phyloP scores from a whole-genome alignment of 2,329 filamentous ascomycete genomes.

The Xylariales sp. region DNA sequence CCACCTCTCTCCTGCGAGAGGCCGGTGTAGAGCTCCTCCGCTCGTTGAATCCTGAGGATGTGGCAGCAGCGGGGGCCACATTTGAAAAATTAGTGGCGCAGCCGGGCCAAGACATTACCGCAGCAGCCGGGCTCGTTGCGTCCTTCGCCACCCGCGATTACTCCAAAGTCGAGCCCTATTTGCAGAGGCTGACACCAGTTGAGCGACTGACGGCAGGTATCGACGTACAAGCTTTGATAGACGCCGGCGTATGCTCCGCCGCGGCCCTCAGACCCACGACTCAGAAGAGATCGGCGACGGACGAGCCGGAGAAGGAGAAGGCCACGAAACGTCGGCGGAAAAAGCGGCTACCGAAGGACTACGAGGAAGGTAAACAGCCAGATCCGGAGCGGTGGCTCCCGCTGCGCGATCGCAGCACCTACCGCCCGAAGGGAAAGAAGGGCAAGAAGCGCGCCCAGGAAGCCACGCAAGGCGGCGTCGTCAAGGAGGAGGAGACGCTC shows the following conservation, averaged over 20 bases:
- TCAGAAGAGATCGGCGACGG: slow-evolving; percentile 62
- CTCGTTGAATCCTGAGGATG: slow-evolving; percentile 75
- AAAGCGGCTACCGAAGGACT: slow-evolving; percentile 75
- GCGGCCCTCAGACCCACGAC: slow-evolving; percentile 54
- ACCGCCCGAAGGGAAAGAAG: slow-evolving; percentile 91
- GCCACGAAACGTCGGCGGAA: slow-evolving; percentile 65
- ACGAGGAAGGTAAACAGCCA: slow-evolving; percentile 79
- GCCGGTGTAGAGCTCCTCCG: slow-evolving; percentile 86
- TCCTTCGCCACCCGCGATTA: slow-evolving; percentile 75
- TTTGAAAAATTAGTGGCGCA: slow-evolving; percentile 78
- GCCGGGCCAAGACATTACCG: slow-evolving; percentile 74
- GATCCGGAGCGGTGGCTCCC: slow-evolving; percentile 96
- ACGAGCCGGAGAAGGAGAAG: slow-evolving; percentile 54
- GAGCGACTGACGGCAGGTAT: slow-evolving; percentile 70
- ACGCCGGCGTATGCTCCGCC: slow-evolving; percentile 70
- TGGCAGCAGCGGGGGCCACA: slow-evolving; percentile 77
- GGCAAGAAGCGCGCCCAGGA: slow-evolving; percentile 84
- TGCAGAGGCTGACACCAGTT: slow-evolving; percentile 70
- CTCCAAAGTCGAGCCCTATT: slow-evolving; percentile 64
- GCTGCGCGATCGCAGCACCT: slow-evolving; percentile 86
- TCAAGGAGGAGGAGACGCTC: slow-evolving; percentile 77
- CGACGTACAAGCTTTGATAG: slow-evolving; percentile 71
- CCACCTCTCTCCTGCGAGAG: slow-evolving; percentile 78
- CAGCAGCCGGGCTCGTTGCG: slow-evolving; percentile 86
- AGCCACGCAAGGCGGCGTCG: slow-evolving; percentile 85